A percentile compares a stretch with the other conserved stretches of the same genome.
These are phyloP conservation scores for Cardiosporidium cionae DNA, from an alignment of 169 alveolate species.

Conservation along the genomic window DNA sequence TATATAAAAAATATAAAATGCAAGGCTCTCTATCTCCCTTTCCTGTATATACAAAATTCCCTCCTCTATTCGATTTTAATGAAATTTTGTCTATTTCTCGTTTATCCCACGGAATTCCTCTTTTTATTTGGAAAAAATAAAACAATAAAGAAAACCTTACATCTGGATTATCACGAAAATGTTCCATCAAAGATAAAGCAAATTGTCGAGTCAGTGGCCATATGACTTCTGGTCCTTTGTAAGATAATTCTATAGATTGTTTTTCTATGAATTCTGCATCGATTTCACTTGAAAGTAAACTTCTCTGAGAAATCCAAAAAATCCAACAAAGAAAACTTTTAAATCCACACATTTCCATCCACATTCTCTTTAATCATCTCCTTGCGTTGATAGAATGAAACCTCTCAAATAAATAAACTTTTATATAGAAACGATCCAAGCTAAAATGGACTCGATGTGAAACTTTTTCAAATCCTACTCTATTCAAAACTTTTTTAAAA, in stretches of 20 bases:
- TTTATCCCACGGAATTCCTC: no score
- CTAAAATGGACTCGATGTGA: no score
- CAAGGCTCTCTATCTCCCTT: background rate
- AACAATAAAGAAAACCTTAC: background rate
- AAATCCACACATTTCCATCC: no score
- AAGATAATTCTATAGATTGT: background rate
- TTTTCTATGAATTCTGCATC: background rate
- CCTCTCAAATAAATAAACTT: no score
- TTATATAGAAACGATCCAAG: no score
- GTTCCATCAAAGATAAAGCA: constrained; percentile 17
- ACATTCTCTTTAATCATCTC: no score
- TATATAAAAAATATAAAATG: no score
- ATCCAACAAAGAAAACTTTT: background rate
- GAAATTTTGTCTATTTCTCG: no score
- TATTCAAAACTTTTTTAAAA: no score
- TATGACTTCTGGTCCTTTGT: constrained; percentile 19
- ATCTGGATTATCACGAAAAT: constrained; percentile 24
- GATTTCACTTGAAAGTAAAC: background rate
- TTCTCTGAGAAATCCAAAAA: background rate
- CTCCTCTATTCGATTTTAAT: background rate
- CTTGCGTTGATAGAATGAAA: no score
- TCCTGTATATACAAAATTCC: background rate
- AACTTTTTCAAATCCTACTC: no score
- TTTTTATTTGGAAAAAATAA: background rate
- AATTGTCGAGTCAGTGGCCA: constrained; percentile 29